phyloP scores from a whole-genome alignment of 768 basidiomycete species.

The Tephrocybe rancida region DNA sequence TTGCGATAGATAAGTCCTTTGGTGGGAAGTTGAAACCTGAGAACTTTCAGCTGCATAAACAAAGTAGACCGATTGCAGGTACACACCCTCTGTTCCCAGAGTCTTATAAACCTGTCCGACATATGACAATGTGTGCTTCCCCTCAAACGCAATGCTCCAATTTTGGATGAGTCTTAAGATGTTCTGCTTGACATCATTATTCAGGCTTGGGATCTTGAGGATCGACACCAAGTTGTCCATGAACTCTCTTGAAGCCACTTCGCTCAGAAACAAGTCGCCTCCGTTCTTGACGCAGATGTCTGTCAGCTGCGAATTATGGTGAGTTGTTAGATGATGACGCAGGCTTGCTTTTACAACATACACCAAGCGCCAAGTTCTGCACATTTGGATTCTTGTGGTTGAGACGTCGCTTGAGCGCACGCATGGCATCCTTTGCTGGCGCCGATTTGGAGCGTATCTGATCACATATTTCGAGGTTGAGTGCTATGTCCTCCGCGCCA shows the following conservation, averaged over 20 bases:
- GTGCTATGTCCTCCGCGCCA: slow-evolving; percentile 86
- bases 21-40: slow-evolving; percentile 86
- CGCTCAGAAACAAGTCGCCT: slow-evolving; percentile 86
- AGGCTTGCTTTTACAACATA: slow-evolving; percentile 42
- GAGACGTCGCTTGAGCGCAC: slow-evolving; percentile 82
- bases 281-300: slow-evolving; percentile 97
- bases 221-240: slow-evolving; percentile 92
- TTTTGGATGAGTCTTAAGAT: slow-evolving; percentile 85
- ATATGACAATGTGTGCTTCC: slow-evolving; percentile 73
- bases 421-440: slow-evolving; percentile 85
- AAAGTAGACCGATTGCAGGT: not conserved
- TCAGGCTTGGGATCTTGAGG: slow-evolving; percentile 75
- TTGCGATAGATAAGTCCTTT: slow-evolving; percentile 67
- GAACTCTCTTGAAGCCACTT: slow-evolving; percentile 88
- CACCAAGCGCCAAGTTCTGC: slow-evolving; percentile 82
- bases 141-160: slow-evolving; percentile 91
- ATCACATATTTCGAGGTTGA: slow-evolving; percentile 95
- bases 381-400: slow-evolving; percentile 97
- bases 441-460: slow-evolving; percentile 92
- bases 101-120: slow-evolving; percentile 80
- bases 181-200: slow-evolving; percentile 80
- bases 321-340: slow-evolving; percentile 1
- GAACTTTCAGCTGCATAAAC: slow-evolving; percentile 3
- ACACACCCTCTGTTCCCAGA: slow-evolving; percentile 72
- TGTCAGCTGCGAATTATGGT: slow-evolving; percentile 56